Conservation (phyloP, 1,284 basidiomycete genomes). For the Ustilago shanxiensis region DNA sequence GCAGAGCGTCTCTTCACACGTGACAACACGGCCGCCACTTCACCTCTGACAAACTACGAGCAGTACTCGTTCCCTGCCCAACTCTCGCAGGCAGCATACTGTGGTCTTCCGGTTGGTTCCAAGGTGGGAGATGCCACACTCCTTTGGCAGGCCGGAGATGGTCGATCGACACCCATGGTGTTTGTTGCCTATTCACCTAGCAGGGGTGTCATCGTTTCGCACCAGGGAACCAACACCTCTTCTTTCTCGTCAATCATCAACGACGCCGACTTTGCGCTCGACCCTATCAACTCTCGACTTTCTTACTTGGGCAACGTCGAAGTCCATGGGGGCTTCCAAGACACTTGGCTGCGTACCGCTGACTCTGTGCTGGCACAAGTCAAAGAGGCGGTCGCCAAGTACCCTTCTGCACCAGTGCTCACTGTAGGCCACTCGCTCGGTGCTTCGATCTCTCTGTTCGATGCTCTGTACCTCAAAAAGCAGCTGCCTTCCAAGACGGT, state of each 20-base stretch:
- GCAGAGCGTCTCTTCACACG: conserved; percentile 22
- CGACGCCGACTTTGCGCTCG: conserved; percentile 47
- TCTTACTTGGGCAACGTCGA: conserved; percentile 40
- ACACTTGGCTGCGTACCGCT: conserved; percentile 54
- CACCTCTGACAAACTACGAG: conserved; percentile 35
- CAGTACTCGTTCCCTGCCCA: conserved; percentile 50
- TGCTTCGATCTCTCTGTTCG: conserved; percentile 56
- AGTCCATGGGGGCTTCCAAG: conserved; percentile 62
- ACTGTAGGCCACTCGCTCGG: conserved; percentile 63
- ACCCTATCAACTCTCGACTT: conserved; percentile 43
- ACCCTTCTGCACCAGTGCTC: conserved; percentile 46
- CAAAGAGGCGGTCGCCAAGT: conserved; percentile 37
- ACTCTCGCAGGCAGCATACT: conserved; percentile 55
- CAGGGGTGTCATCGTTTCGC: conserved; percentile 55
- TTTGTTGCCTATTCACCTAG: conserved; percentile 54
- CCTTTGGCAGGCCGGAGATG: conserved; percentile 57
- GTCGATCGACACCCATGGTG: conserved; percentile 40
- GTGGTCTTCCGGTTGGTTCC: conserved; percentile 31
- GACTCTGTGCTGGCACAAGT: conserved; percentile 49
- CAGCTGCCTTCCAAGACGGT: conserved; percentile 36
- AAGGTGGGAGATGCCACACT: conserved; percentile 52
- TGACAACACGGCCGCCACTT: conserved; percentile 32
- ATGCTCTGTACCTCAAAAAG: conserved; percentile 54
- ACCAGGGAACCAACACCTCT: conserved; percentile 59
- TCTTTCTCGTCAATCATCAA: conserved; percentile 50